These are phyloP conservation scores for Claviceps sp. DNA, from an alignment of 2,329 filamentous ascomycete species.

Conservation along the genomic window DNA sequence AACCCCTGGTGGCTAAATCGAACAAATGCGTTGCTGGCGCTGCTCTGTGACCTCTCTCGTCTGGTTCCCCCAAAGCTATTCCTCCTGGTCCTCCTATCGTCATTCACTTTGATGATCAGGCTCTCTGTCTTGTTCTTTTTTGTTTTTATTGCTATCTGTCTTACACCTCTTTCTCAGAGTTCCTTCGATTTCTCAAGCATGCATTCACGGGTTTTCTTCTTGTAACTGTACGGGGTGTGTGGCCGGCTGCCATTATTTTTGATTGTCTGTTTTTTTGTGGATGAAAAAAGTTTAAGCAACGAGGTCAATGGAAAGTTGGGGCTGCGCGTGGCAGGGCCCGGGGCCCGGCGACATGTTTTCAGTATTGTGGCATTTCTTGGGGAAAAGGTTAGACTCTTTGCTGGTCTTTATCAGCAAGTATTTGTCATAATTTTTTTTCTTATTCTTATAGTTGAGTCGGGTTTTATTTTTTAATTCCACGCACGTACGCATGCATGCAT, in stretches of 20 bases:
- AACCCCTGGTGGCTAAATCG: constrained; percentile 13
- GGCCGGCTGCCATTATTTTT: too few relatives aligned
- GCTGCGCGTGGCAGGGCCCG: too few relatives aligned
- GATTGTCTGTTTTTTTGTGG: neutral
- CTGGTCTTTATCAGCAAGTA: neutral
- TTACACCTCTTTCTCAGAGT: too few relatives aligned
- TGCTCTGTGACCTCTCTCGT: neutral
- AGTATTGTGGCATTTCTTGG: too few relatives aligned
- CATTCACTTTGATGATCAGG: neutral
- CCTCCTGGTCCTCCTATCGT: neutral
- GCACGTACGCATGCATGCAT: too few relatives aligned
- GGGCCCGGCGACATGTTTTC: too few relatives aligned
- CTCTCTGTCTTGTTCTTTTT: neutral
- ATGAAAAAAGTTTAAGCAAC: neutral
- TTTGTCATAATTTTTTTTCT: neutral
- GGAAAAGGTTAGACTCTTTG: neutral
- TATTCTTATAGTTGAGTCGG: neutral
- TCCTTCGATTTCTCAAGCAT: neutral
- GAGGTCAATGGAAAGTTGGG: neutral
- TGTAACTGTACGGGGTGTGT: neutral
- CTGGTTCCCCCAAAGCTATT: neutral
- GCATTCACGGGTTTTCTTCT: neutral
- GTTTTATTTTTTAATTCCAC: too few relatives aligned
- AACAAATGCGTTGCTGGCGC: neutral
- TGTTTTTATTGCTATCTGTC: neutral